Evolutionary conservation across 257 asterid species (phyloP), one percentile per base, ranked within the genome.

Genomic region (Solanum bulbocastanum): DNA sequence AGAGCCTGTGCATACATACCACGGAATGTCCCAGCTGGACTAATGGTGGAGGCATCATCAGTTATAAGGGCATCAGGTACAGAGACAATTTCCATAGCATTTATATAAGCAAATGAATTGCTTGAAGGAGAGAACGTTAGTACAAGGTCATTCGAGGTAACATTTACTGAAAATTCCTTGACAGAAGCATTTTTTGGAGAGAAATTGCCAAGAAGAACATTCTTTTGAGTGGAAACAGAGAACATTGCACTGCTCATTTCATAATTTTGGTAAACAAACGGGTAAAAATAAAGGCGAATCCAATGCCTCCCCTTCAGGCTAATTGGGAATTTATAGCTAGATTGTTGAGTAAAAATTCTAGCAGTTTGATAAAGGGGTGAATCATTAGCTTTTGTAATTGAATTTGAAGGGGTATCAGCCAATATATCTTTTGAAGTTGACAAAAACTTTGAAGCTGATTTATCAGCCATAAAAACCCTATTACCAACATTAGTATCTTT

Each of bases 21-120:
- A 56, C 10, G 83, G 79, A 88, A 96, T 36, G 83, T 20, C 62
- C 92, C 95, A 1, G 88, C n/a, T 5, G 98, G 95, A 74, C 49
- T 90, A 87, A 83, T 83, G 32, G 68, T 86, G 39, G 92, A 58
- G 20, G 97, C 97, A 87, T 91, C 97, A 66, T 96, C 95, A 1
- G 60, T n/a, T 56, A 95, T 92, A 22, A 96, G 92, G 85, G 36
- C 11, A 83, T 93, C 92, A 0, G 98, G 99, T 8, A 90, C 92
- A 3, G 97, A 95, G 73, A 93, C 94, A 71, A 96, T 92, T 90
- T 96, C 98, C 40, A 96, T 35, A 18, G 98, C 98, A 89, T 94
- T 96, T 23, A 95, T 32, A 75, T 82, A 95, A 0, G 98, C 97
- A 74, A 94, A 91, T 1, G 99, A 97, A 84, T 88, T 86, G 10